Conservation (phyloP, 2,329 filamentous ascomycete species). For the Ceratocystis variospora region DNA sequence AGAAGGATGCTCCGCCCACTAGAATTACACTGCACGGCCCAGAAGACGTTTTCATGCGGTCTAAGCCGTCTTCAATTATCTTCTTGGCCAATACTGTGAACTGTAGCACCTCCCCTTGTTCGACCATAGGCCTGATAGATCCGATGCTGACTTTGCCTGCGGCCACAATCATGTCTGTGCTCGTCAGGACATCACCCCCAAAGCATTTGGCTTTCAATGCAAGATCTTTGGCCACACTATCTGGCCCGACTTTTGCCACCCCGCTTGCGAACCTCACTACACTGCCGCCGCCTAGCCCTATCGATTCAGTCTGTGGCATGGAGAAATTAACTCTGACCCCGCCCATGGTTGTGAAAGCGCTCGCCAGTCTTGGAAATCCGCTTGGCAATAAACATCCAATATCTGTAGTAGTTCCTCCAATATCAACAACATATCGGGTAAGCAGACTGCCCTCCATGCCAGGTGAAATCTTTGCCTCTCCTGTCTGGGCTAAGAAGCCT, state of each 20-base stretch:
- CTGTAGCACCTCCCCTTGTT: conserved; percentile 21
- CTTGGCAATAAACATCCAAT: conserved; percentile 22
- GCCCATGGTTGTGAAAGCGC: conserved; percentile 21
- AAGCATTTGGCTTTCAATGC: conserved; percentile 21
- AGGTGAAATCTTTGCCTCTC: conserved; percentile 7
- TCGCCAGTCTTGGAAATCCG: conserved; percentile 22
- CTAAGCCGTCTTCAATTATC: conserved; percentile 22
- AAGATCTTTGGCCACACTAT: conserved; percentile 23
- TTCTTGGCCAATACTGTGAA: conserved; percentile 17
- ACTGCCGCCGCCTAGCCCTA: conserved; percentile 22
- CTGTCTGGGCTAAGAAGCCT: conserved; percentile 19
- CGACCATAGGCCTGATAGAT: conserved; percentile 5
- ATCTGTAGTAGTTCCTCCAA: conserved; percentile 23
- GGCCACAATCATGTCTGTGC: conserved; percentile 22
- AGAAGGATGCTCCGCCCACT: conserved; percentile 22
- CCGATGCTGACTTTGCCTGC: conserved; percentile 24
- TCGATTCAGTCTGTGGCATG: conserved; percentile 23
- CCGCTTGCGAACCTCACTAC: conserved; percentile 16
- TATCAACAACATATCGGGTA: conserved; percentile 23
- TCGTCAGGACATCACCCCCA: conserved; percentile 21
- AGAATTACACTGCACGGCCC: conserved; percentile 21
- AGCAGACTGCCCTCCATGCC: not conserved
- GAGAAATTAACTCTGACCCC: conserved; percentile 23
- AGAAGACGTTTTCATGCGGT: conserved; percentile 22
- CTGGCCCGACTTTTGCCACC: conserved; percentile 23